Evolutionary conservation across 129 eudicot genomes (phyloP), one percentile per base, ranked within the genome.

Genomic region (Mikania micrantha): DNA sequence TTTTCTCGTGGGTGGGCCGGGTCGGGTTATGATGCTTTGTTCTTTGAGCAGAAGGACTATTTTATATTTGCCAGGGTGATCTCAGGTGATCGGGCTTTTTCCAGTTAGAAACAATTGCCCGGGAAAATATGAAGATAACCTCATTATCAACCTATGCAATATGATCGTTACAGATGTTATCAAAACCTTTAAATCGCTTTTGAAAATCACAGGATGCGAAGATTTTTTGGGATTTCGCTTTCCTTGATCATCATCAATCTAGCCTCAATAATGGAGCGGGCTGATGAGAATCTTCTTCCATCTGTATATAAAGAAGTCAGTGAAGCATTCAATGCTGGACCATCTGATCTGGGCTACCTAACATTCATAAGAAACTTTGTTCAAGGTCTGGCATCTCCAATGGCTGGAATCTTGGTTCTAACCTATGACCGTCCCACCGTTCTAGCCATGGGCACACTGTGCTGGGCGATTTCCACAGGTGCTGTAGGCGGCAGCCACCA

Each of bases 281-380:
- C 98, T 9, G 96, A 91, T 54, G 98, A 91, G 64, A 88, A 88
- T 79, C 95, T 91, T 64, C 98, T 91, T 48, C 96, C 98, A 75
- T 77, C 98, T 4, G 98, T 91, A 29, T 91, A 91, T 83, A 91
- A 88, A 77, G 98, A 91, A 88, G 95, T 91, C 21, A 91, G 98
- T 70, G 91, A 88, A 79, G 77, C 95, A 15, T 91, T 91, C 40
- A 45, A 72, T 35, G 96, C 90, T 0, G 96, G 97, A 12, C 97
- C 96, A 41, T 79, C 94, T 7, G 97, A 91, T 69, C 88, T 91
- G 2, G 97, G 97, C 20, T 91, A 87, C 47, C 83, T 91, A 59
- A 91, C 96, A 3, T 88, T 91, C 39, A 74, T 80, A 7, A 24
- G 93, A 21, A 92, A 88, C 77, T 92, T 88, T 44, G 81, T 84